These are phyloP conservation scores for Crithidia thermophila DNA, from an alignment of 208 protist genomes.

Conservation along the genomic window DNA sequence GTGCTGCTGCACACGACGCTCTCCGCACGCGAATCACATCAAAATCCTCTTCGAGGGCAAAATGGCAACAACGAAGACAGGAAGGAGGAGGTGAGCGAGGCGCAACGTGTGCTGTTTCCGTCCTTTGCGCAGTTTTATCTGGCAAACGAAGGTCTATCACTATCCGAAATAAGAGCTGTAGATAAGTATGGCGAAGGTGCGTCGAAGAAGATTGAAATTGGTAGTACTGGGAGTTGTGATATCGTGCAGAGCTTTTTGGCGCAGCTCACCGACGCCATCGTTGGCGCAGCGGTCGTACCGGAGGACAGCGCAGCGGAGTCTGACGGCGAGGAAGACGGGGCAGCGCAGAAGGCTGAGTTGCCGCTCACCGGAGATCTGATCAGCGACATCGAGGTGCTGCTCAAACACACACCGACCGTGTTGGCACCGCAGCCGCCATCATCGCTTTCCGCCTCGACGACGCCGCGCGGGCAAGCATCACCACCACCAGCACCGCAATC, in stretches of 20 bases:
- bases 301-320: neutral
- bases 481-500: too few relatives aligned
- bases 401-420: slow-evolving; percentile 19
- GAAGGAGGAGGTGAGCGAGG: neutral
- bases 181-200: too few relatives aligned
- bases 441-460: neutral
- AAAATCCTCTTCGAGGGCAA: too few relatives aligned
- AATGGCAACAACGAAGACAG: neutral
- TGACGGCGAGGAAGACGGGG: neutral
- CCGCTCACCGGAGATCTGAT: slow-evolving; percentile 17
- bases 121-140: slow-evolving; percentile 36
- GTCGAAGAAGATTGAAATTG: too few relatives aligned
- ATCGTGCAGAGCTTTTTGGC: slow-evolving; percentile 6
- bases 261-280: slow-evolving; percentile 13
- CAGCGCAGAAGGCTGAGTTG: neutral
- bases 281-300: slow-evolving; percentile 1
- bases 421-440: neutral
- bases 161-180: too few relatives aligned
- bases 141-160: neutral
- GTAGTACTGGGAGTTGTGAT: neutral
- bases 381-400: slow-evolving; percentile 6
- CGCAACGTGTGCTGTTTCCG: slow-evolving; percentile 2
- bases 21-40: neutral
- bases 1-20: slow-evolving; percentile 19
- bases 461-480: too few relatives aligned